phyloP scores from a whole-genome alignment of 306 rosid species.

The Canavalia ensiformis region DNA sequence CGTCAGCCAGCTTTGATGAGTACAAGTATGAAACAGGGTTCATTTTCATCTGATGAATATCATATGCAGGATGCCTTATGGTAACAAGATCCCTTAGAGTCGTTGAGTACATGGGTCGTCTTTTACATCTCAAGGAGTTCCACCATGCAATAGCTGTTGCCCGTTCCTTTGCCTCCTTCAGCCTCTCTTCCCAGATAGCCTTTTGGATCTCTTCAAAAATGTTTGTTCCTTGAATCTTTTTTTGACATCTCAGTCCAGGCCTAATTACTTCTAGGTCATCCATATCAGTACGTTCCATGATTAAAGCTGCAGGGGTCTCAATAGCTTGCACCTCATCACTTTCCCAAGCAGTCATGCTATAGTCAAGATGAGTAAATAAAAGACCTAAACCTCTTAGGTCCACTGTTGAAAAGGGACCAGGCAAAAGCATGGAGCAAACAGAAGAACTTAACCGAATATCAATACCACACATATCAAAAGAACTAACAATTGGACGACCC shows the following conservation, averaged over 20 bases:
- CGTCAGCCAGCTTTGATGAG: constrained; percentile 86
- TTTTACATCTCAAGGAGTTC: constrained; percentile 91
- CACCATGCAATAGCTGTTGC: constrained; percentile 94
- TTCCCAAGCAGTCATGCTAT: constrained; percentile 94
- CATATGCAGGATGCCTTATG: constrained; percentile 78
- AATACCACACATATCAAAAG: constrained; percentile 88
- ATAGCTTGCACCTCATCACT: constrained; percentile 84
- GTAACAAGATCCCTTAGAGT: constrained; percentile 80
- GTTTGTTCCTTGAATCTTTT: constrained; percentile 73
- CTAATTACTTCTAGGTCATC: constrained; percentile 65
- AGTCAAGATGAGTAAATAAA: constrained; percentile 86
- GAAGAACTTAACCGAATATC: constrained; percentile 83
- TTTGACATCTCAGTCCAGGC: constrained; percentile 62
- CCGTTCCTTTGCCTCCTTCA: constrained; percentile 75
- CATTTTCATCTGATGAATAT: constrained; percentile 70
- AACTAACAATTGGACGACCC: constrained; percentile 98
- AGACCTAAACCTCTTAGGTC: constrained; percentile 84
- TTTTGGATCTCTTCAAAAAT: constrained; percentile 87
- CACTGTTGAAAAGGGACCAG: constrained; percentile 70
- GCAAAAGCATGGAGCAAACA: constrained; percentile 74
- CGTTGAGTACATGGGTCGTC: constrained; percentile 76
- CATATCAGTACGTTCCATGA: constrained; percentile 65
- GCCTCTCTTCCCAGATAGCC: constrained; percentile 90
- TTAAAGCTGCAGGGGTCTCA: constrained; percentile 75
- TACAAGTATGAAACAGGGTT: constrained; percentile 77